Base-by-base conservation (phyloP, 1,284 basidiomycete species). In the Fomitopsis palustris region DNA sequence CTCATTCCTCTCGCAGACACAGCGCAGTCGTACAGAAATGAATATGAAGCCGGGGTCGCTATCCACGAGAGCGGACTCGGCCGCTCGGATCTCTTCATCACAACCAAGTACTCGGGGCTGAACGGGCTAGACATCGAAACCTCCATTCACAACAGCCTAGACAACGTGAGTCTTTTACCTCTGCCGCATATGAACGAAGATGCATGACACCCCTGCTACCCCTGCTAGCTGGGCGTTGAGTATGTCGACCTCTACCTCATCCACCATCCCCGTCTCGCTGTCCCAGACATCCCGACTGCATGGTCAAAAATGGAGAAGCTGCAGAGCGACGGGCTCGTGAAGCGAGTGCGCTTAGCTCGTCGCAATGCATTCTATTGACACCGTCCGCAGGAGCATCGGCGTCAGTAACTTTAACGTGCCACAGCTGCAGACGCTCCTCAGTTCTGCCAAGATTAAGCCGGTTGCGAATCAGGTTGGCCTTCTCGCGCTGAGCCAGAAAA, bases 241-340 rank as follows among this genome's bases (percentile, higher is more conserved):
- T 84, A 87, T 61, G 75, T 93, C 12, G 89, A 93, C 68, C 70
- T 93, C 16, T 92, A 91, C 73, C 79, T 90, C 39, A 83, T 90
- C 33, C 90, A 92, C 66, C 58, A 58, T 14, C 88, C 89, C 0
- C 56, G 60, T 0, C 64, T 81, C 35, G 70, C 79, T 12, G 64
- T 69, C 27, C 75, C 75, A 9, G 77, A 86, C 60, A 76, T 86
- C 57, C 78, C 81, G 53, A 77, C 74, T 5, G 77, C 77, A 0
- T 93, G 90, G 90, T 77, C 76, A 59, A 78, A 86, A 69, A 82
- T 92, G 64, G 89, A 92, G 69, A 76, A 78, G 58, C 71, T 90
- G 41, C 83, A 85, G 64, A 77, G 81, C 51, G 78, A 81, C 29
- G 89, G 88, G 0, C 70, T 86, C 21, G 78, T 83, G 17, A 88